A percentile compares a stretch with the other conserved stretches of the same genome.
phyloP scores from a whole-genome alignment of 2,329 filamentous ascomycete species.

The Lecanicillium sp. region DNA sequence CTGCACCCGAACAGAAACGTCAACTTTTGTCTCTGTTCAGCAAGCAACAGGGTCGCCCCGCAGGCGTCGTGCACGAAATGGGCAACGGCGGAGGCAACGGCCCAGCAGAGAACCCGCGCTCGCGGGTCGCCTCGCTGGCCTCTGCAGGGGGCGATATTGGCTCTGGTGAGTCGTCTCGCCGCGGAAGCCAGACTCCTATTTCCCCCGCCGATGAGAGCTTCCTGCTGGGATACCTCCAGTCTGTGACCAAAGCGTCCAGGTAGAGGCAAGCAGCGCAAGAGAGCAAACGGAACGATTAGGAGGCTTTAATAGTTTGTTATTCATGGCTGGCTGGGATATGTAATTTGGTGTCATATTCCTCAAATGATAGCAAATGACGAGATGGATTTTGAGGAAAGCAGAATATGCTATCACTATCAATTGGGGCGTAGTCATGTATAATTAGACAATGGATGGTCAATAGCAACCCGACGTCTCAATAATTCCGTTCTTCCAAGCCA shows the following conservation, averaged over 20 bases:
- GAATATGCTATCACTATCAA: too few species aligned
- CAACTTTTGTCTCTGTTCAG: conserved; percentile 56
- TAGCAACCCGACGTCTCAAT: too few species aligned
- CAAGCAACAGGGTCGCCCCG: conserved; percentile 3
- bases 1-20: conserved; percentile 31
- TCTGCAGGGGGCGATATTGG: conserved; percentile 28
- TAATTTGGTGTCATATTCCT: too few species aligned
- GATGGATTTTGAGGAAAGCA: too few species aligned
- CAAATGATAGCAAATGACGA: too few species aligned
- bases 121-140: conserved; percentile 36
- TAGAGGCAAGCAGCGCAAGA: conserved; percentile 15
- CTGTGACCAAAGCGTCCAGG: conserved; percentile 32
- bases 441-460: too few species aligned
- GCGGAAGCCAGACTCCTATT: conserved; percentile 46
- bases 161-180: conserved; percentile 24
- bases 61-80: conserved; percentile 7
- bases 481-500: too few species aligned
- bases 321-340: too few species aligned
- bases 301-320: conserved; percentile 2
- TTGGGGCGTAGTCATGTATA: too few species aligned
- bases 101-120: conserved; percentile 12
- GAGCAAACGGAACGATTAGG: too few species aligned
- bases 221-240: conserved; percentile 66
- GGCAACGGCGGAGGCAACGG: conserved; percentile 3
- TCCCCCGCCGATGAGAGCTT: conserved; percentile 69